phyloP scores from a whole-genome alignment of 805 yeast species.

The Starmerella asiatica region DNA sequence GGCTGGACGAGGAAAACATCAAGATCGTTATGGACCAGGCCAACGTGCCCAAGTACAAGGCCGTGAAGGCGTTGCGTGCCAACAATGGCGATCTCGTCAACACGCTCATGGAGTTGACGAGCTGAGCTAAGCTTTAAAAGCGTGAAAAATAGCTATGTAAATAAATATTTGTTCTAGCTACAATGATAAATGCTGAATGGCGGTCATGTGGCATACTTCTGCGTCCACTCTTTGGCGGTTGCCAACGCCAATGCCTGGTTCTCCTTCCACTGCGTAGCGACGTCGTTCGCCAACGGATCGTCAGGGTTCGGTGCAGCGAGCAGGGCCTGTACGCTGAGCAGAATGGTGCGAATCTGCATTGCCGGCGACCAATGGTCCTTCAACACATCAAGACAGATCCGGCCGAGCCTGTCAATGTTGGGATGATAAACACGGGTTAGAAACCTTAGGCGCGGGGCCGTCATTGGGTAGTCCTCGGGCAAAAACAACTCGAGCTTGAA shows the following conservation, averaged over 20 bases:
- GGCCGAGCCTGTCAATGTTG: conserved; percentile 85
- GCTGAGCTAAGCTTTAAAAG: conserved; percentile 15
- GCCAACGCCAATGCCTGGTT: conserved; percentile 67
- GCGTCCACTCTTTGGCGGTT: conserved; percentile 69
- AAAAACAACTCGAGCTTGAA: conserved; percentile 75
- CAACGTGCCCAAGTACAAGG: conserved; percentile 75
- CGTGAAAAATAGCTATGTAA: neutral
- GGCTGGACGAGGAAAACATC: conserved; percentile 69
- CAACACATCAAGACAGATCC: conserved; percentile 89
- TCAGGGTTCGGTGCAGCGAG: conserved; percentile 95
- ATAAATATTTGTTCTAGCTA: too few relatives aligned
- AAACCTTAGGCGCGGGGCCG: conserved; percentile 91
- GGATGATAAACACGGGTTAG: conserved; percentile 92
- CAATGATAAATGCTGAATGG: neutral
- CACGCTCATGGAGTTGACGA: conserved; percentile 60
- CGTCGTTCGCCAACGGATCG: conserved; percentile 95
- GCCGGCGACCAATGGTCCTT: conserved; percentile 98
- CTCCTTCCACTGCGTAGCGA: conserved; percentile 91
- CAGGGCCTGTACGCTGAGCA: conserved; percentile 83
- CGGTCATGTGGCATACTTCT: conserved; percentile 46
- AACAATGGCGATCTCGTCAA: conserved; percentile 92
- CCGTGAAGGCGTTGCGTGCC: conserved; percentile 75
- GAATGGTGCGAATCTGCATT: conserved; percentile 80
- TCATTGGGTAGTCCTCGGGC: conserved; percentile 98
- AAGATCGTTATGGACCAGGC: conserved; percentile 85